Percentiles rank a stretch among this genome's conserved stretches.
Evolutionary conservation across 176 grass and related monocot genomes (phyloP).

Genomic region (Aegilops umbellulata): DNA sequence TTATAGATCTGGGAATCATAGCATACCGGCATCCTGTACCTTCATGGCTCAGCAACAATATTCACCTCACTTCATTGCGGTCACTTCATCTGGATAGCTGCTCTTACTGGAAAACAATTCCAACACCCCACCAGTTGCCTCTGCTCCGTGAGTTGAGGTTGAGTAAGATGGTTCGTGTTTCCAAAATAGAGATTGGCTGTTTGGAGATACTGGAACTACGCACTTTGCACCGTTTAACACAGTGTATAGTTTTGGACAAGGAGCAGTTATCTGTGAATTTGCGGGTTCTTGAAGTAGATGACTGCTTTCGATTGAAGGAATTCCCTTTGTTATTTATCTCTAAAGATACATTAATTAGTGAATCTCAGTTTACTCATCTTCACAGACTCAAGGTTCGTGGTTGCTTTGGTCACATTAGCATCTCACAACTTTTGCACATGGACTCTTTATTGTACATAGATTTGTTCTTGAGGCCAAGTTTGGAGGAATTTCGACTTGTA

Average conservation of each 20-base stretch:
- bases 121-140: not conserved
- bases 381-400: not conserved
- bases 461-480: not conserved
- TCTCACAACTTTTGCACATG: constrained; percentile 4
- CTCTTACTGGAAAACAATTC: not conserved
- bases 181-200: not conserved
- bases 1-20: not conserved
- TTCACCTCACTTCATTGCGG: constrained; percentile 2
- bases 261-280: not conserved
- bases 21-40: constrained; percentile 6
- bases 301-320: not conserved
- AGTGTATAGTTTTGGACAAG: not conserved
- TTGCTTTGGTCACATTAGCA: not conserved
- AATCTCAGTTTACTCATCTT: not conserved
- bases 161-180: not conserved
- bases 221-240: not conserved
- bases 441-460: not conserved
- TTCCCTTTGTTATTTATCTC: not conserved
- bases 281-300: not conserved
- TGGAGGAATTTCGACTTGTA: not conserved
- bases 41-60: not conserved
- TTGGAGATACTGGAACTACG: constrained; percentile 11
- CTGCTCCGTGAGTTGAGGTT: not conserved
- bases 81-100: not conserved
- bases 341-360: not conserved